Evolutionary conservation across 805 yeast genomes (phyloP).

Genomic region (Candida namnaoensis): DNA sequence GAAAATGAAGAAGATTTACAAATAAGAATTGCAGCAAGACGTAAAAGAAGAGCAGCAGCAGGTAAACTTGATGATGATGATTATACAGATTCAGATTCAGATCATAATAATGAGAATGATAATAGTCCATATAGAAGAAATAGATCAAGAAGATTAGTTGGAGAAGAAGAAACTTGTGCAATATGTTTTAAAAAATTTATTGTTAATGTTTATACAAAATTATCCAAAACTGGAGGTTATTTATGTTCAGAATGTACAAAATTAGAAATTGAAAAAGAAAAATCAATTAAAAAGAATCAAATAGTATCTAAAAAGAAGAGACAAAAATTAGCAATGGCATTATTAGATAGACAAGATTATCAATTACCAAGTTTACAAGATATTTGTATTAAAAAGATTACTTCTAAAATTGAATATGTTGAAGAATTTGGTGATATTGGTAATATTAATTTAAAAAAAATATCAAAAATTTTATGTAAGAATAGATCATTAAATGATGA

Average conservation of each 20-base stretch:
- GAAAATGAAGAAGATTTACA: constrained; percentile 20
- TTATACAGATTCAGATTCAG: constrained; percentile 26
- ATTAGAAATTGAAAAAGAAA: constrained; percentile 29
- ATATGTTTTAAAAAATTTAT: constrained; percentile 52
- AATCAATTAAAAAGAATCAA: constrained; percentile 39
- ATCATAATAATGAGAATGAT: constrained; percentile 18
- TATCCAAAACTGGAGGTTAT: constrained; percentile 47
- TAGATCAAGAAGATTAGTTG: constrained; percentile 22
- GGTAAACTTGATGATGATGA: constrained; percentile 24
- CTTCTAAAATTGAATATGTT: constrained; percentile 60
- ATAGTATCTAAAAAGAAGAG: constrained; percentile 63
- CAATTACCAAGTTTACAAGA: constrained; percentile 72
- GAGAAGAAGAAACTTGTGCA: constrained; percentile 52
- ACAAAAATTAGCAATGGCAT: constrained; percentile 75
- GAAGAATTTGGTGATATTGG: constrained; percentile 89
- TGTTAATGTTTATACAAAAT: constrained; percentile 59
- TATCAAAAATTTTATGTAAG: constrained; percentile 69
- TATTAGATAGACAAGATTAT: constrained; percentile 62
- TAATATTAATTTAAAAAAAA: constrained; percentile 54
- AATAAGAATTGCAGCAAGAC: constrained; percentile 30
- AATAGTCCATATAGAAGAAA: constrained; percentile 14
- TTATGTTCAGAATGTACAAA: constrained; percentile 57
- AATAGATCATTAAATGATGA: constrained; percentile 71
- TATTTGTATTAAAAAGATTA: constrained; percentile 60
- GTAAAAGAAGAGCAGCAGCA: constrained; percentile 30